Evolutionary conservation across 2,329 filamentous ascomycete species (phyloP), one percentile per base, ranked within the genome.

Genomic region (Didymella exigua): DNA sequence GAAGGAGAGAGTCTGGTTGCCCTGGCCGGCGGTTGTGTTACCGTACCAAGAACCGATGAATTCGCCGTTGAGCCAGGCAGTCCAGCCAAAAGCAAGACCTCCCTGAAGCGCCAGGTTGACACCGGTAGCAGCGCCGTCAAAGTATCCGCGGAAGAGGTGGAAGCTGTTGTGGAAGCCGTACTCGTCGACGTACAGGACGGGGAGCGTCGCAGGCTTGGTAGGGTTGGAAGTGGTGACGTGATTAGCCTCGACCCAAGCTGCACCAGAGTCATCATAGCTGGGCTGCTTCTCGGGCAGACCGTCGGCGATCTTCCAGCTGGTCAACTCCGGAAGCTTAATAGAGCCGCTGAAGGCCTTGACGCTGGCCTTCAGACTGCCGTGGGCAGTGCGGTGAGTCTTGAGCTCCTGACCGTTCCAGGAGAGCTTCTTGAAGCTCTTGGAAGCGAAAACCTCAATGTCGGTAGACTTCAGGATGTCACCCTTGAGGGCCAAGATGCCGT

Each of bases 11-110:
- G 77, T 76, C 3, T 74, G 63, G 1, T 72, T 75, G 2, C 75
- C 73, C 2, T 68, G 61, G 1, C 65, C 63, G 8, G 66, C 40
- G 4, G 77, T 77, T 0, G 79, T 78, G 45, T 78, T 75, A 0
- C 85, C 85, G 5, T 84, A 75, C 68, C 78, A 82, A 0, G 84
- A 85, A 18, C 83, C 83, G 6, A 87, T 68, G 66, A 82, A 83
- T 5, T 78, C 65, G 8, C 81, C 81, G 68, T 87, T 87, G 0
- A 87, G 70, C 78, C 80, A 86, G 19, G 79, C 83, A 3, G 78
- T 83, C 72, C 79, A 86, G 14, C 84, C 84, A 36, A 84, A 84
- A 2, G 82, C 82, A 24, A 75, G 72, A 21, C 84, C 84, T 19
- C 83, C 84, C 13, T 79, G 80, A 31, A 84, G 67, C 53, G 82